Conservation (phyloP, 2,329 filamentous ascomycete species). For the Arachnopeziza araneosa region DNA sequence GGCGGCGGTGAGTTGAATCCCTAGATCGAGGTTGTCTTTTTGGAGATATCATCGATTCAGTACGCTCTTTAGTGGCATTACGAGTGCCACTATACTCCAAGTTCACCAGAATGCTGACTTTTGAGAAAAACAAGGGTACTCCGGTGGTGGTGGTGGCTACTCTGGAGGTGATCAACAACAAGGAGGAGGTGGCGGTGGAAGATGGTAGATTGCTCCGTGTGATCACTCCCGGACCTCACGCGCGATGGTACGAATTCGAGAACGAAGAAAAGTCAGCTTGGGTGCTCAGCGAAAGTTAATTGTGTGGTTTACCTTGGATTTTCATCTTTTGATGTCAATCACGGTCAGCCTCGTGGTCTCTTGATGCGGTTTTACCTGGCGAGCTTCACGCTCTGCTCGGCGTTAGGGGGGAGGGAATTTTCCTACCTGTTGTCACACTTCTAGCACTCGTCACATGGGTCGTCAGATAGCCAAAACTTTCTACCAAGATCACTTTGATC, state of each 20-base stretch:
- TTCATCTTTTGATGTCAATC: slow-evolving; percentile 21
- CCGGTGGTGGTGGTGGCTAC: slow-evolving; percentile 24
- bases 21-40: neutral
- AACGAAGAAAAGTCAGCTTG: slow-evolving; percentile 30
- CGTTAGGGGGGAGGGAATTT: slow-evolving; percentile 24
- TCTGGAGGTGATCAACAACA: slow-evolving; percentile 27
- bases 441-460: slow-evolving; percentile 21
- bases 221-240: slow-evolving; percentile 25
- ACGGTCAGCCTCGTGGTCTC: slow-evolving; percentile 28
- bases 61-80: neutral
- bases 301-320: slow-evolving; percentile 26
- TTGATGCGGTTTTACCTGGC: slow-evolving; percentile 28
- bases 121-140: slow-evolving; percentile 20
- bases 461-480: slow-evolving; percentile 21
- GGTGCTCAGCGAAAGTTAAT: slow-evolving; percentile 30
- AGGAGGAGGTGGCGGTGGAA: slow-evolving; percentile 26
- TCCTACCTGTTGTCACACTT: slow-evolving; percentile 26
- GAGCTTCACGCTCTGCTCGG: slow-evolving; percentile 30
- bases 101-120: slow-evolving; percentile 16
- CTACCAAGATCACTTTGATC: slow-evolving; percentile 27
- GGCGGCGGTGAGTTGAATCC: slow-evolving; percentile 13
- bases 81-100: neutral
- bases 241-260: slow-evolving; percentile 24
- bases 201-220: slow-evolving; percentile 12
- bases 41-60: neutral